Evolutionary conservation across 805 yeast genomes (phyloP).

Genomic region (Barnettozyma botsteinii): DNA sequence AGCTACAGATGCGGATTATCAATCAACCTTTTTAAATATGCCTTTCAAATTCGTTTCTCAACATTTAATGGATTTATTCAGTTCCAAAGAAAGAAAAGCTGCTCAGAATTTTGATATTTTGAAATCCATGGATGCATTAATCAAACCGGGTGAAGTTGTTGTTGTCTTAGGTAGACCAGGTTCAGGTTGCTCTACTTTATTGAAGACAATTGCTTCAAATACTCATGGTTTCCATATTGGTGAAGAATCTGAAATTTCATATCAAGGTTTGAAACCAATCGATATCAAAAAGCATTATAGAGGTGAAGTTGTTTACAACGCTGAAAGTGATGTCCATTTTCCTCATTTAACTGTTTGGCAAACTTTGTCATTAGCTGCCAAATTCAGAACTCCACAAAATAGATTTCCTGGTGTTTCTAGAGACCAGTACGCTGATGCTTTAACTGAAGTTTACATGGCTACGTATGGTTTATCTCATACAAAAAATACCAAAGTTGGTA

Average conservation of each 20-base stretch:
- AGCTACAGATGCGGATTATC: constrained; percentile 59
- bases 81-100: constrained; percentile 19
- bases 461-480: constrained; percentile 50
- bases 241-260: constrained; percentile 39
- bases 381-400: constrained; percentile 50
- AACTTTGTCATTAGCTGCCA: constrained; percentile 50
- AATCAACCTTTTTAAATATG: constrained; percentile 49
- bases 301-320: constrained; percentile 61
- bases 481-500: constrained; percentile 59
- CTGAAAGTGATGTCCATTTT: constrained; percentile 59
- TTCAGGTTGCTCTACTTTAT: constrained; percentile 59
- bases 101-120: constrained; percentile 37
- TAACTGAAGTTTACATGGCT: constrained; percentile 48
- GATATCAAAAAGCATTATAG: constrained; percentile 44
- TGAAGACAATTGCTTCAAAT: constrained; percentile 49
- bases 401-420: constrained; percentile 47
- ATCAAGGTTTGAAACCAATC: constrained; percentile 41
- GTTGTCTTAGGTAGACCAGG: constrained; percentile 81
- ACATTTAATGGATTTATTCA: constrained; percentile 13
- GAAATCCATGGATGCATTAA: constrained; percentile 49
- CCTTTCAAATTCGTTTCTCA: constrained; percentile 23
- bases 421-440: constrained; percentile 41
- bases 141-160: constrained; percentile 60
- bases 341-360: constrained; percentile 59
- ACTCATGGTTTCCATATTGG: constrained; percentile 52